Percentiles rank a stretch among this genome's conserved stretches.
Evolutionary conservation across 2,329 filamentous ascomycete species (phyloP).

Genomic region (Onygena corvina): DNA sequence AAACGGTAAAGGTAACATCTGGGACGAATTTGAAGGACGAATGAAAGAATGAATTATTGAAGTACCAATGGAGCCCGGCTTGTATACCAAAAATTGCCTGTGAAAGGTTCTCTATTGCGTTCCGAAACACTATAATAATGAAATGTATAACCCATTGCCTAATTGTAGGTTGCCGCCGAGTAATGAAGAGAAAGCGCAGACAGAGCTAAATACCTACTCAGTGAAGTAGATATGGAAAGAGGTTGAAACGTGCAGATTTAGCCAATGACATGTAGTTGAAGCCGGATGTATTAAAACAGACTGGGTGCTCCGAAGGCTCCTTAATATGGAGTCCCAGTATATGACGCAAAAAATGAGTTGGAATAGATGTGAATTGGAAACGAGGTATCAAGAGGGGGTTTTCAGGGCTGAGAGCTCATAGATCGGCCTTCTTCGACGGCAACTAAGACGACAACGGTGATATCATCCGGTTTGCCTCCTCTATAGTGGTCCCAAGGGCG

Average conservation of each 20-base stretch:
- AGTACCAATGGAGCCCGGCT: background rate
- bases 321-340: too few species aligned
- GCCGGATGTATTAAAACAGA: background rate
- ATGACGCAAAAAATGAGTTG: background rate
- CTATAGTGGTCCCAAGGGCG: slow-evolving; percentile 78
- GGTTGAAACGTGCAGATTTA: background rate
- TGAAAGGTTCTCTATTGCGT: background rate
- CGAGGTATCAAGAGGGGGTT: background rate
- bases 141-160: background rate
- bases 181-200: background rate
- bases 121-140: background rate
- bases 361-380: background rate
- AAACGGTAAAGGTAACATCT: background rate
- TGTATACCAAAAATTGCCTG: background rate
- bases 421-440: slow-evolving; percentile 49
- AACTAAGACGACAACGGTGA: slow-evolving; percentile 71
- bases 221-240: background rate
- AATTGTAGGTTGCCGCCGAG: background rate
- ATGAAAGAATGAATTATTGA: too few species aligned
- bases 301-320: too few species aligned
- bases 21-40: too few species aligned
- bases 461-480: slow-evolving; percentile 92
- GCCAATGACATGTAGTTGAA: background rate
- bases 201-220: background rate
- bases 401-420: too few species aligned